Conservation (phyloP, 495 filamentous ascomycete species). For the Pseudoneurospora amorphoporcata region DNA sequence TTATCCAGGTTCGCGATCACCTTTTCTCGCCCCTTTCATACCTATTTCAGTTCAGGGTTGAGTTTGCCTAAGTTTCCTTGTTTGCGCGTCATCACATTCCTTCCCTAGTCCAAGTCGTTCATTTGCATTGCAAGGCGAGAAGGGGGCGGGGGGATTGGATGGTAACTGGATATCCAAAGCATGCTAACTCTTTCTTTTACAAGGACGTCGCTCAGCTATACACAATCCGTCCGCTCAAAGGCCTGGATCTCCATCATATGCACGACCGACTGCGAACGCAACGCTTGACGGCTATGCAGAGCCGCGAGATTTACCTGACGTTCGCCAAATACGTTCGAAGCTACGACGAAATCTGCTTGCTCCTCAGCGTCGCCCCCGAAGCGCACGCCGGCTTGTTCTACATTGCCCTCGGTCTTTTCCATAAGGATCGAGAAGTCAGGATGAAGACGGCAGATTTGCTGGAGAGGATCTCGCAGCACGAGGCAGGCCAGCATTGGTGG, state of each 20-base stretch:
- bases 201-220: slow-evolving; percentile 55
- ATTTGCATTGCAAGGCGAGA: not conserved
- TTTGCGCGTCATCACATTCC: not conserved
- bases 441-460: slow-evolving; percentile 68
- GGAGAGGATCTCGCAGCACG: slow-evolving; percentile 72
- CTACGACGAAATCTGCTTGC: slow-evolving; percentile 81
- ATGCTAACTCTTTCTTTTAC: slow-evolving; percentile 1
- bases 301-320: slow-evolving; percentile 70
- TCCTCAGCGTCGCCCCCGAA: slow-evolving; percentile 79
- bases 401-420: slow-evolving; percentile 84
- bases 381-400: slow-evolving; percentile 87
- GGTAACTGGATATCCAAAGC: not conserved
- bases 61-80: not conserved
- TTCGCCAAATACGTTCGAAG: slow-evolving; percentile 64
- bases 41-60: not conserved
- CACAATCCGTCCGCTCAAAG: slow-evolving; percentile 62
- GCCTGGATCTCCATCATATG: slow-evolving; percentile 79
- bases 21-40: not conserved
- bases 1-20: slow-evolving; percentile 56
- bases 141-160: not conserved
- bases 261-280: slow-evolving; percentile 79
- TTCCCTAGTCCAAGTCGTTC: not conserved
- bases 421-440: slow-evolving; percentile 71
- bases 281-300: slow-evolving; percentile 58
- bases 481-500: slow-evolving; percentile 93